phyloP scores from a whole-genome alignment of 2,329 filamentous ascomycete genomes.

The Cladosporium sp. region DNA sequence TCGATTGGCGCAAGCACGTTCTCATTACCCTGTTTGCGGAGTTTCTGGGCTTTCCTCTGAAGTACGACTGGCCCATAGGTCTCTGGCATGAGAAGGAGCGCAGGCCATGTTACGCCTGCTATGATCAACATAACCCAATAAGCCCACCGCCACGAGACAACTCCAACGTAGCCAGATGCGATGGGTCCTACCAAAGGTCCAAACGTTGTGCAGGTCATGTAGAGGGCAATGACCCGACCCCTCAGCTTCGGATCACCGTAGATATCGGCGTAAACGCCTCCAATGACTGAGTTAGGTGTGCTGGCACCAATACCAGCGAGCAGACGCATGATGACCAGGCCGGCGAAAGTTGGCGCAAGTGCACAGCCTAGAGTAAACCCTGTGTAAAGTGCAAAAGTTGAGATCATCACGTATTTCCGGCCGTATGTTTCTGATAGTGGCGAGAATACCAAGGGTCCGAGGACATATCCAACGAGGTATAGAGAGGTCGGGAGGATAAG shows the following conservation, averaged over 20 bases:
- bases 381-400: slow-evolving; percentile 46
- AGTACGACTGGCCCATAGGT: slow-evolving; percentile 45
- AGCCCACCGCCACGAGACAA: slow-evolving; percentile 64
- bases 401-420: slow-evolving; percentile 45
- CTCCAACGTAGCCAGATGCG: slow-evolving; percentile 59
- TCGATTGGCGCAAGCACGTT: slow-evolving; percentile 58
- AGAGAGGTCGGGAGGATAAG: slow-evolving; percentile 47
- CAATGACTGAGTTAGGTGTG: slow-evolving; percentile 50
- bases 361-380: slow-evolving; percentile 44
- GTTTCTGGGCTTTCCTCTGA: slow-evolving; percentile 45
- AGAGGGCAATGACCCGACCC: slow-evolving; percentile 59
- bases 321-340: slow-evolving; percentile 41
- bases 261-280: slow-evolving; percentile 62
- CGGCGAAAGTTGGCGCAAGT: slow-evolving; percentile 40
- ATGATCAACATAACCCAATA: slow-evolving; percentile 69
- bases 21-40: slow-evolving; percentile 52
- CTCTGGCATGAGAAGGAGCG: slow-evolving; percentile 58
- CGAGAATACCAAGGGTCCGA: slow-evolving; percentile 41
- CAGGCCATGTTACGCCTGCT: slow-evolving; percentile 57
- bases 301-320: slow-evolving; percentile 42
- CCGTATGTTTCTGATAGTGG: slow-evolving; percentile 44
- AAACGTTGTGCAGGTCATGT: slow-evolving; percentile 64
- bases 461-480: slow-evolving; percentile 47
- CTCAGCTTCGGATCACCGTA: slow-evolving; percentile 54
- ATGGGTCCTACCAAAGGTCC: slow-evolving; percentile 65